Conservation (phyloP, 345 rosid species). For the Gossypium herbaceum region DNA sequence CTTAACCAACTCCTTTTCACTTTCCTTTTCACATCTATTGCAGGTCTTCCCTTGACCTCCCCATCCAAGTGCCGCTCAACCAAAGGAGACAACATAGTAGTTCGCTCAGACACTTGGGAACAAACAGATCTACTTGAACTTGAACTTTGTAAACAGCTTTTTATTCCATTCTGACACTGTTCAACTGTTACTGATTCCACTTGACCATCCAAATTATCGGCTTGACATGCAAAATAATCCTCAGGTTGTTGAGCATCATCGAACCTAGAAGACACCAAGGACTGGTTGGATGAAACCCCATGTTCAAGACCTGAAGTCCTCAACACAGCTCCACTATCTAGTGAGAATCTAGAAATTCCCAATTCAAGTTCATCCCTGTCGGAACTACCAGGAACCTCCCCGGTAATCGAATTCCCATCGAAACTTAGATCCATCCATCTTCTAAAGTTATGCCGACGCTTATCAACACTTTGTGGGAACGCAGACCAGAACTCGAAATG, state of each 20-base stretch:
- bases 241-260: slow-evolving; percentile 31
- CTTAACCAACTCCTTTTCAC: slow-evolving; percentile 38
- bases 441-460: slow-evolving; percentile 34
- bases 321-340: slow-evolving; percentile 34
- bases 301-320: slow-evolving; percentile 33
- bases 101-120: slow-evolving; percentile 44
- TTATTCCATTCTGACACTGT: slow-evolving; percentile 23
- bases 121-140: slow-evolving; percentile 40
- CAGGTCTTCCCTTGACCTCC: background rate
- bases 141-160: slow-evolving; percentile 28
- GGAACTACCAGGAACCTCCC: slow-evolving; percentile 25
- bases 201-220: slow-evolving; percentile 39
- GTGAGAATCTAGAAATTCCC: slow-evolving; percentile 25
- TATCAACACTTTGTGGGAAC: slow-evolving; percentile 30
- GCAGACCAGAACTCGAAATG: slow-evolving; percentile 11
- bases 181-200: slow-evolving; percentile 31
- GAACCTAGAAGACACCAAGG: slow-evolving; percentile 27
- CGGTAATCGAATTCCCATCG: slow-evolving; percentile 20
- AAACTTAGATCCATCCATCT: slow-evolving; percentile 34
- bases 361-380: slow-evolving; percentile 17
- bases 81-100: slow-evolving; percentile 29
- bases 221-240: slow-evolving; percentile 18
- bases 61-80: slow-evolving; percentile 16
- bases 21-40: slow-evolving; percentile 27
- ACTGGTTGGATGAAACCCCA: slow-evolving; percentile 20